Evolutionary conservation across 208 protist species (phyloP), one percentile per base, ranked within the genome.

Genomic region (Wallacemonas rigidus): DNA sequence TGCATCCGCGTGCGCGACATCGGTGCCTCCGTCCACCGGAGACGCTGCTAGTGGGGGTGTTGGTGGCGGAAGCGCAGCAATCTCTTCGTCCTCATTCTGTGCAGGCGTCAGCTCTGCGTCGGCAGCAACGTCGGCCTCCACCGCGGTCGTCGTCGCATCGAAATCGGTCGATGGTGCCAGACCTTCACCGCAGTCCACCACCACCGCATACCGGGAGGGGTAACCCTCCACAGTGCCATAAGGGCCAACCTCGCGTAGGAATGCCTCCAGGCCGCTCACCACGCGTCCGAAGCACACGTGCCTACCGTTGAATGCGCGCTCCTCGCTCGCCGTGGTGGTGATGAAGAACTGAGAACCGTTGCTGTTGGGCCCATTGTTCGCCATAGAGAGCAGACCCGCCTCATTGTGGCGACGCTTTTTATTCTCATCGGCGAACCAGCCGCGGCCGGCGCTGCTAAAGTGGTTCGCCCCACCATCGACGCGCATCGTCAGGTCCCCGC

Each of bases 401-500:
- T 89, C 85, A 76, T 98, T 89, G 53, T 90, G 91, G 45, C 97
- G 95, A 17, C 97, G 77, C 57, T 85, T 81, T 69, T 98, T 98
- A 72, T 95, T 95, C 82, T 99, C 97, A 64, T 98, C 97, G 1
- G 60, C 65, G 72, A 98, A 96, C 74, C 82, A 87, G 38, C 75
- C 81, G 17, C 75, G 70, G 7, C 94, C 95, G 73, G 91, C 95
- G 71, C 95, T 97, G 75, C 81, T 93, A 67, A 89, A 82, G 71
- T 86, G 80, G 83, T 94, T 92, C 14, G 79, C 85, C 82, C 98
- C 97, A 40, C 87, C 94, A 58, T 95, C 40, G 64, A 99, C 90
- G n/a, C 87, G 90, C 83, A 91, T 92, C 15, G 95, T 98, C 77
- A 99, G 92, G 87, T 99, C 98, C 51, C 98, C 98, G 56, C 97